Percentiles rank a stretch among this genome's conserved stretches.
Evolutionary conservation across 228 moss, liverwort and hornwort genomes (phyloP).

Genomic region (Sphagnum fallax): DNA sequence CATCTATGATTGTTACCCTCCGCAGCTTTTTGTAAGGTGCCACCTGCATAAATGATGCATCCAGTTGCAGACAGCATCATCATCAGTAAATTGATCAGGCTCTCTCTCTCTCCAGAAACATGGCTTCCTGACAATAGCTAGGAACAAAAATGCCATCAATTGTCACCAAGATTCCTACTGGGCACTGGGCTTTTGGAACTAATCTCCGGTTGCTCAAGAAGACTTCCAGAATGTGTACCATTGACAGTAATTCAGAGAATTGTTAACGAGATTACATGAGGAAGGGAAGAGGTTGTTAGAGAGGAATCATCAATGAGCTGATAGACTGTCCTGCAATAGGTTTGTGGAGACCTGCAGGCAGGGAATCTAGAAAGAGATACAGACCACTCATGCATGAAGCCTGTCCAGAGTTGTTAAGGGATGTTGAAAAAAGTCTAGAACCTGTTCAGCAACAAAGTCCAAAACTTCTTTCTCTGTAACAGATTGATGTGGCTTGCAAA

Average conservation of each 20-base stretch:
- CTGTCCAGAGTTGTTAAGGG: too few relatives aligned
- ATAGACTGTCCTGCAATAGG: too few relatives aligned
- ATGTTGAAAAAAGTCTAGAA: constrained; percentile 2
- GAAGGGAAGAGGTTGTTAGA: not conserved
- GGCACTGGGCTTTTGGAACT: not conserved
- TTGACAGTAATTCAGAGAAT: too few relatives aligned
- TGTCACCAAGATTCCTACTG: not conserved
- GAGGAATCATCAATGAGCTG: not conserved
- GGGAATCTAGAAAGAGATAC: too few relatives aligned
- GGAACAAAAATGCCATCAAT: not conserved
- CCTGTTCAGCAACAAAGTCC: constrained; percentile 48
- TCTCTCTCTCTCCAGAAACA: not conserved
- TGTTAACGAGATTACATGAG: not conserved
- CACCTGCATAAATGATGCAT: constrained; percentile 16
- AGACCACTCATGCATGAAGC: too few relatives aligned
- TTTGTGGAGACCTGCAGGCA: too few relatives aligned
- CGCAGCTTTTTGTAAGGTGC: constrained; percentile 30
- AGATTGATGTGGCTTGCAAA: constrained; percentile 22
- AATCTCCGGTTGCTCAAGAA: too few relatives aligned
- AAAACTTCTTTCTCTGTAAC: constrained; percentile 46
- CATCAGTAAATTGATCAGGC: not conserved
- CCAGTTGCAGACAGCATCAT: not conserved
- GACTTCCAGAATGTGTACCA: too few relatives aligned
- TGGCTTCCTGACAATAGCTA: not conserved
- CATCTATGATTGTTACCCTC: constrained; percentile 20